Conservation (phyloP, 2,329 filamentous ascomycete species). For the Curvularia lunata region DNA sequence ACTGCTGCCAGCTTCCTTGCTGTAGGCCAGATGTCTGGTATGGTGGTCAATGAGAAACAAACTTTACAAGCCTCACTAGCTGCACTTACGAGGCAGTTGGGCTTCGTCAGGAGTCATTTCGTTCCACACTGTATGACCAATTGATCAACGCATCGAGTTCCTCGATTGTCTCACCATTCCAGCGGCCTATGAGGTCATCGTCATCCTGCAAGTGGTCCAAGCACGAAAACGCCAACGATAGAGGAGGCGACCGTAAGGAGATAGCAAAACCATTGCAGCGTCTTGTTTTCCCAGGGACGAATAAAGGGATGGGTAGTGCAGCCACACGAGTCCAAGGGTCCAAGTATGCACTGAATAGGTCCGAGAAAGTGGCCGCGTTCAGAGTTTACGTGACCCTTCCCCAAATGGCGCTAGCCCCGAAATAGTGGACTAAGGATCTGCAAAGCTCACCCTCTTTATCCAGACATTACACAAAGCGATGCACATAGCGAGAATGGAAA, state of each 20-base stretch:
- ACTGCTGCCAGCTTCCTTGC: neutral
- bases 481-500: neutral
- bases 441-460: neutral
- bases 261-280: neutral
- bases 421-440: neutral
- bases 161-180: neutral
- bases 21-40: neutral
- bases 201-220: neutral
- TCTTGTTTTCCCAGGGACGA: neutral
- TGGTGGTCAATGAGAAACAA: neutral
- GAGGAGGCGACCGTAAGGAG: neutral
- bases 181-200: conserved; percentile 1
- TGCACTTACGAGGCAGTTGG: neutral
- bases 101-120: neutral
- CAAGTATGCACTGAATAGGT: neutral
- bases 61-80: neutral
- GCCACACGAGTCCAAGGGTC: neutral
- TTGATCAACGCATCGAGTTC: neutral
- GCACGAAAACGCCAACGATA: neutral
- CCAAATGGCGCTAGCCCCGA: neutral
- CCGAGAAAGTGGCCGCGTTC: neutral
- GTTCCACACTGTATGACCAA: neutral
- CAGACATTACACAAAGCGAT: neutral
- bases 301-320: neutral
- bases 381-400: neutral